A percentile compares a stretch with the other conserved stretches of the same genome.
These are phyloP conservation scores for Citropsis articulata DNA, from an alignment of 345 rosid genomes.

Conservation along the genomic window DNA sequence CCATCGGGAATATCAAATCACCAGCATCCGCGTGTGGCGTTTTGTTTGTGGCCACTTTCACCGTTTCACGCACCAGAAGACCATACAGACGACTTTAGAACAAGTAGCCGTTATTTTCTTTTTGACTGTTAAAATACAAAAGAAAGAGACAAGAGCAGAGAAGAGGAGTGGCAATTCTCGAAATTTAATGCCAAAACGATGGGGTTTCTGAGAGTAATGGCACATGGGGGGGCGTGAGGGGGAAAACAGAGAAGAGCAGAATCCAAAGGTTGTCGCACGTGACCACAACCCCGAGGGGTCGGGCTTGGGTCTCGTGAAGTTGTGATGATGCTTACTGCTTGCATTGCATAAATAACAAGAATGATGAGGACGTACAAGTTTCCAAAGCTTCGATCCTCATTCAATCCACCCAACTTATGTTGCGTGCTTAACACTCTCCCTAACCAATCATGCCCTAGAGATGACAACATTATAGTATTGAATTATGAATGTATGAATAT, in stretches of 20 bases:
- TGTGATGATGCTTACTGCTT: no score
- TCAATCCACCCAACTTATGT: background rate
- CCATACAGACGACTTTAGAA: no score
- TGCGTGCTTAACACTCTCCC: background rate
- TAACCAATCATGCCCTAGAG: background rate
- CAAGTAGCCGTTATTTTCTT: background rate
- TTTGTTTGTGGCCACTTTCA: no score
- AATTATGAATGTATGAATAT: no score
- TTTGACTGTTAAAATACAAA: background rate
- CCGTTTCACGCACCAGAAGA: no score
- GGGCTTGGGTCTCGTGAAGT: no score
- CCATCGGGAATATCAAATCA: constrained; percentile 13
- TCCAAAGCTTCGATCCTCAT: background rate
- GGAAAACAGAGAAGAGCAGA: constrained; percentile 18
- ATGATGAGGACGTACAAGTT: no score
- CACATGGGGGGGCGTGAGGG: constrained; percentile 25
- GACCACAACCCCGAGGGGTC: constrained; percentile 23
- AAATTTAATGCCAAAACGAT: constrained; percentile 5
- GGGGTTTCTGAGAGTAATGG: background rate
- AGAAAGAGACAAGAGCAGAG: background rate
- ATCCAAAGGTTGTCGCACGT: constrained; percentile 53
- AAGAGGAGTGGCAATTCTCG: constrained; percentile 20
- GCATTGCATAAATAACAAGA: no score
- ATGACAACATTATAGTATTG: no score
- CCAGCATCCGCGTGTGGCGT: constrained; percentile 15